A percentile compares a stretch with the other conserved stretches of the same genome.
These are phyloP conservation scores for Haberlea rhodopensis DNA, from an alignment of 257 asterid genomes.

Conservation along the genomic window DNA sequence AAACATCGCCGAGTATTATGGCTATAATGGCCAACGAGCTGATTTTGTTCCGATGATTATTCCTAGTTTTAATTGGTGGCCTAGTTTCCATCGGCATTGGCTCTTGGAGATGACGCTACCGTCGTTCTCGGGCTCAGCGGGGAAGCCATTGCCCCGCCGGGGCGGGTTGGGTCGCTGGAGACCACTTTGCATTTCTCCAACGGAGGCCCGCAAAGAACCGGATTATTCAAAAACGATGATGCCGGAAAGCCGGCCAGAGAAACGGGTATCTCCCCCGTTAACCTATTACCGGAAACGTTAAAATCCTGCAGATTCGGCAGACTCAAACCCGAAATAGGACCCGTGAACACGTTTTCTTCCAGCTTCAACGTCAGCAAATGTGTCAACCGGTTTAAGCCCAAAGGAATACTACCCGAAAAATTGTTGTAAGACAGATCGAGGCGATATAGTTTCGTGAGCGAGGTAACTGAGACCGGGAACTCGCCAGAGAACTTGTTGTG, in stretches of 20 bases:
- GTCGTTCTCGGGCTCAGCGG: slow-evolving; percentile 48
- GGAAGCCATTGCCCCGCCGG: slow-evolving; percentile 55
- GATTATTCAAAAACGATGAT: slow-evolving; percentile 51
- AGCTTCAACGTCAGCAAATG: slow-evolving; percentile 61
- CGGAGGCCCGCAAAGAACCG: slow-evolving; percentile 61
- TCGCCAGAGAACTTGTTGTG: slow-evolving; percentile 65
- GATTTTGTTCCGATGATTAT: slow-evolving; percentile 37
- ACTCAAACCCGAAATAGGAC: slow-evolving; percentile 43
- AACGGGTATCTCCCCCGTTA: slow-evolving; percentile 50
- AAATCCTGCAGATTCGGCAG: slow-evolving; percentile 62
- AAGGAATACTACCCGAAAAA: slow-evolving; percentile 58
- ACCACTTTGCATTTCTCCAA: slow-evolving; percentile 40
- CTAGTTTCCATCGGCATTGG: slow-evolving; percentile 43
- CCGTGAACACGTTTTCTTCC: slow-evolving; percentile 61
- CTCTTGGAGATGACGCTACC: slow-evolving; percentile 55
- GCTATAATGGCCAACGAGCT: slow-evolving; percentile 54
- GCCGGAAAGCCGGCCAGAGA: slow-evolving; percentile 53
- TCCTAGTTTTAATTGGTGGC: slow-evolving; percentile 29
- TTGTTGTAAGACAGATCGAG: slow-evolving; percentile 76
- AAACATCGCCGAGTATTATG: slow-evolving; percentile 65
- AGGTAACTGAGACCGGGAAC: slow-evolving; percentile 42
- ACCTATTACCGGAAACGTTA: slow-evolving; percentile 62
- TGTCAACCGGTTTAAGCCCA: slow-evolving; percentile 36
- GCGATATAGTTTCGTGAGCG: slow-evolving; percentile 50
- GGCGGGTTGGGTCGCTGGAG: slow-evolving; percentile 41